phyloP scores from a whole-genome alignment of 129 eudicot genomes.

The Logfia minima region DNA sequence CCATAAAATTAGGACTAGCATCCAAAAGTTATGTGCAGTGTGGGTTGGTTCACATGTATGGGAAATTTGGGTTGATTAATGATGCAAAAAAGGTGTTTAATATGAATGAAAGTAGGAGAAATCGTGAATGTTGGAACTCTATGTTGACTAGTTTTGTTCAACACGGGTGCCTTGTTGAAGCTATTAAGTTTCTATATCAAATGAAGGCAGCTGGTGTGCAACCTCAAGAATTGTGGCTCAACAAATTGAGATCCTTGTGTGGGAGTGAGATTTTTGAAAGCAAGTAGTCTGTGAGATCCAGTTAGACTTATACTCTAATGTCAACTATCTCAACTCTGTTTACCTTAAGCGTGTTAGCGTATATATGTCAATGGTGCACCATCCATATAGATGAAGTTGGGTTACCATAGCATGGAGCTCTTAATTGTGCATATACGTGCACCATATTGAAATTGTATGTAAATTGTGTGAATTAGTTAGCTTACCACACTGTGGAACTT shows the following conservation, averaged over 20 bases:
- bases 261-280: conserved; percentile 36
- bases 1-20: conserved; percentile 59
- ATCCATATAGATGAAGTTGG: too few relatives aligned
- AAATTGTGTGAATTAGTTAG: too few relatives aligned
- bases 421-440: too few relatives aligned
- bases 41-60: conserved; percentile 74
- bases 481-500: too few relatives aligned
- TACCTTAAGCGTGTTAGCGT: too few relatives aligned
- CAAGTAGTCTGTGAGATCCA: neutral
- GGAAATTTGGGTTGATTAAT: conserved; percentile 55
- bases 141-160: conserved; percentile 54
- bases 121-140: conserved; percentile 66
- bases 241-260: conserved; percentile 51
- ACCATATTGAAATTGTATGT: too few relatives aligned
- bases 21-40: conserved; percentile 62
- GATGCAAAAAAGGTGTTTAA: conserved; percentile 61
- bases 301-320: neutral
- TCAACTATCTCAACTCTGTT: too few relatives aligned
- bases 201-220: conserved; percentile 66
- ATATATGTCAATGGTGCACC: too few relatives aligned
- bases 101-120: conserved; percentile 36
- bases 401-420: too few relatives aligned
- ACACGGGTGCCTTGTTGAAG: conserved; percentile 59
- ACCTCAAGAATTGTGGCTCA: conserved; percentile 53
- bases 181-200: conserved; percentile 59